Conservation (phyloP, 179 eudicot species). For the Silene coronaria region DNA sequence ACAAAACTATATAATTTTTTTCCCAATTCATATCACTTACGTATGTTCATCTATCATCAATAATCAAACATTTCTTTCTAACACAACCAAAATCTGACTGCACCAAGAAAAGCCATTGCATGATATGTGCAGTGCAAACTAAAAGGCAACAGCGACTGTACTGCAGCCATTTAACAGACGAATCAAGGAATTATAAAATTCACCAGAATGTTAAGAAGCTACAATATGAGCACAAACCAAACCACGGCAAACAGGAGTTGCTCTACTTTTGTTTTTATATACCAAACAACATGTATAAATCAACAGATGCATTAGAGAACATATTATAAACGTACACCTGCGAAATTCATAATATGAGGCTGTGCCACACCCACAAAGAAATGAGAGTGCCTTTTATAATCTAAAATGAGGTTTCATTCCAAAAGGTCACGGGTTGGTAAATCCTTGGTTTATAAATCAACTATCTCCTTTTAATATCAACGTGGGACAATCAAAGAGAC, state of each 20-base stretch:
- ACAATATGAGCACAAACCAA: neutral
- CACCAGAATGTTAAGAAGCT: neutral
- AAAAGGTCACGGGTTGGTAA: neutral
- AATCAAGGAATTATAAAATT: neutral
- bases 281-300: neutral
- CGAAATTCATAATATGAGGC: neutral
- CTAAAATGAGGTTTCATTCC: neutral
- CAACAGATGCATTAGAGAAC: neutral
- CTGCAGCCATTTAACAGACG: neutral
- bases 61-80: neutral
- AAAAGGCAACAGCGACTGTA: neutral
- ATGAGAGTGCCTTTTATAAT: neutral
- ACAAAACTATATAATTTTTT: neutral
- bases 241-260: neutral
- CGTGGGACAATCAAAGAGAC: neutral
- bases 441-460: neutral
- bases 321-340: neutral
- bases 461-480: neutral
- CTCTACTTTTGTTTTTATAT: neutral
- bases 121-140: constrained; percentile 1
- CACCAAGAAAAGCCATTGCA: neutral
- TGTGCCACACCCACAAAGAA: neutral
- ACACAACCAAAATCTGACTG: neutral
- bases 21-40: neutral
- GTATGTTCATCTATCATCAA: neutral